Conservation (phyloP, 768 basidiomycete genomes). For the Lanmaoa pseudosensibilis region DNA sequence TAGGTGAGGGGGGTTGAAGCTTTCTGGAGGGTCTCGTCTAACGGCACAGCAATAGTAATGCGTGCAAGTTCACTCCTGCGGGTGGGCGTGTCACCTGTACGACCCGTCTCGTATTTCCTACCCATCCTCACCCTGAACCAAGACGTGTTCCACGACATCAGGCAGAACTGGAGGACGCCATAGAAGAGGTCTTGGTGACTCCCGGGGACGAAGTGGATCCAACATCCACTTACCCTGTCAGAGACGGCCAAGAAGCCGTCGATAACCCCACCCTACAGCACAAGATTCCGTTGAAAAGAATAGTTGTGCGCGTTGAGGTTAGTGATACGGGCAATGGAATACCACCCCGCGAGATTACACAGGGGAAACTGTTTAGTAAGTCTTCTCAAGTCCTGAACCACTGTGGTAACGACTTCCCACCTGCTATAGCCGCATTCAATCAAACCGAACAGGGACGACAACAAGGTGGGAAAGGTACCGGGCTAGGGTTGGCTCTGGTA, state of each 20-base stretch:
- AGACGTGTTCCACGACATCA: neutral
- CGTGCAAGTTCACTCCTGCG: constrained; percentile 74
- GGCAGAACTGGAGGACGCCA: constrained; percentile 10
- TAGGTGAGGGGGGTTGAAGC: constrained; percentile 40
- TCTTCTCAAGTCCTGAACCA: constrained; percentile 5
- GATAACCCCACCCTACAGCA: neutral
- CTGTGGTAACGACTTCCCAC: constrained; percentile 8
- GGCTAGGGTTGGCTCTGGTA: constrained; percentile 73
- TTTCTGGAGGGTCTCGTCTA: neutral
- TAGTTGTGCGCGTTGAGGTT: constrained; percentile 84
- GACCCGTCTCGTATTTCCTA: constrained; percentile 55
- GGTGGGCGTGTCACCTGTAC: constrained; percentile 68
- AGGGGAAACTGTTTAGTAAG: constrained; percentile 71
- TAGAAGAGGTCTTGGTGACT: constrained; percentile 26
- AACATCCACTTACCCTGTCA: neutral
- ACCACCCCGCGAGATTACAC: constrained; percentile 62
- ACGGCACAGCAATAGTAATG: constrained; percentile 49
- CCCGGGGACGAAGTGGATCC: constrained; percentile 38
- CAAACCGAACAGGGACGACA: constrained; percentile 75
- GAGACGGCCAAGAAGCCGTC: neutral
- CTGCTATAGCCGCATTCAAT: constrained; percentile 61
- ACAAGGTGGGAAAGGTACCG: constrained; percentile 74
- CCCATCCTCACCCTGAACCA: constrained; percentile 18
- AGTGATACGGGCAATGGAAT: constrained; percentile 74
- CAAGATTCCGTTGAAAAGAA: constrained; percentile 46